Evolutionary conservation across 495 filamentous ascomycete species (phyloP).

Genomic region (Darksidea phi): DNA sequence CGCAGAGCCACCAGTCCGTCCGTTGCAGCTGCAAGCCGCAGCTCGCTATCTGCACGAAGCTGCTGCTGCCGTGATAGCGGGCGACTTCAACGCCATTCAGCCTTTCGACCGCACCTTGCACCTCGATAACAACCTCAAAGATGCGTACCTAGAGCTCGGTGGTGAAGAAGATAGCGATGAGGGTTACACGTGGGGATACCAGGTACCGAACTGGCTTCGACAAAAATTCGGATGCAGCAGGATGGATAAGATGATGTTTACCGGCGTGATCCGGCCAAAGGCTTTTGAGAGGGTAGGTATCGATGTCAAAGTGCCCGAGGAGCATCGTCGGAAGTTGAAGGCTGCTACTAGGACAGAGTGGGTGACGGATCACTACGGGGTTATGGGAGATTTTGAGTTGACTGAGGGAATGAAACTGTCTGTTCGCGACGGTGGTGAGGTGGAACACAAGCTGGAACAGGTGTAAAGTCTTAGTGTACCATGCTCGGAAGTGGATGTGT

Average conservation of each 20-base stretch:
- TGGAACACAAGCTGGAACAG: no score
- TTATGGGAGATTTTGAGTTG: slow-evolving; percentile 42
- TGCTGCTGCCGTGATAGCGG: slow-evolving; percentile 45
- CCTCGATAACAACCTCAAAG: slow-evolving; percentile 48
- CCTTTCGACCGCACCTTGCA: slow-evolving; percentile 52
- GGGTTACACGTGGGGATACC: slow-evolving; percentile 59
- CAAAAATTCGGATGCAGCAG: slow-evolving; percentile 47
- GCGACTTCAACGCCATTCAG: slow-evolving; percentile 59
- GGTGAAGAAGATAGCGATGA: slow-evolving; percentile 51
- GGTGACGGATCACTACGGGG: slow-evolving; percentile 54
- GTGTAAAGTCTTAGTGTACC: no score
- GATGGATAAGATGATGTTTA: slow-evolving; percentile 55
- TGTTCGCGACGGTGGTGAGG: no score
- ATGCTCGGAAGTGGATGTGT: no score
- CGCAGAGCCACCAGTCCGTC: slow-evolving; percentile 44
- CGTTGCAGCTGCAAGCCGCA: slow-evolving; percentile 45
- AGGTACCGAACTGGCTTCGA: slow-evolving; percentile 43
- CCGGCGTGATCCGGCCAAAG: slow-evolving; percentile 40
- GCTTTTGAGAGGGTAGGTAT: slow-evolving; percentile 49
- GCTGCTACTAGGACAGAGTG: slow-evolving; percentile 42
- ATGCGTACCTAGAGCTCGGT: slow-evolving; percentile 55
- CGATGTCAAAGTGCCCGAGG: slow-evolving; percentile 37
- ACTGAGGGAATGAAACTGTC: not conserved
- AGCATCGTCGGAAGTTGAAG: slow-evolving; percentile 31
- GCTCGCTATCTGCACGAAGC: slow-evolving; percentile 41